Evolutionary conservation across 1,284 basidiomycete species (phyloP).

Genomic region (Xerocomus nothofagi): DNA sequence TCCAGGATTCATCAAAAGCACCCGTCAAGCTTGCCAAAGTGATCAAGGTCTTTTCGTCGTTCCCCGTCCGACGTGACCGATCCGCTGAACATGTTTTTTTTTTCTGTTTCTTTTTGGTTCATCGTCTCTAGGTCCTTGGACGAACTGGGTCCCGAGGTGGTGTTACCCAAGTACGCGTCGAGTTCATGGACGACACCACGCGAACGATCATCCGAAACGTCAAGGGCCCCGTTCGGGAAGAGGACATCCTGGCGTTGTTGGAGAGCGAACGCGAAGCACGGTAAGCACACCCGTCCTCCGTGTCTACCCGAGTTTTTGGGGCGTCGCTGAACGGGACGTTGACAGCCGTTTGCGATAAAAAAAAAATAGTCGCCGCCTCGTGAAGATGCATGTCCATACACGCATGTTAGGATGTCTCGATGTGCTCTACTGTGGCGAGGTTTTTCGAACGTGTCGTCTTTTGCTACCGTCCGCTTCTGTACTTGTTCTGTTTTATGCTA

Average conservation of each 20-base stretch:
- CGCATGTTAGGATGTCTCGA: too few relatives aligned
- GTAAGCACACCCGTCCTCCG: constrained; percentile 49
- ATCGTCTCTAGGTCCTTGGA: constrained; percentile 82
- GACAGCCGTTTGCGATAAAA: constrained; percentile 23
- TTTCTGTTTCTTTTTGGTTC: neutral
- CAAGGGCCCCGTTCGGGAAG: constrained; percentile 95
- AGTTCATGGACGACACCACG: constrained; percentile 98
- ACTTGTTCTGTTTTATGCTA: constrained; percentile 2
- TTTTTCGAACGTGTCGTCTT: neutral
- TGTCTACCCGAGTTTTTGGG: neutral
- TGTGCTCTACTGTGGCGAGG: neutral
- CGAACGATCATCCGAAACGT: constrained; percentile 99
- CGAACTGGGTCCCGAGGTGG: constrained; percentile 99
- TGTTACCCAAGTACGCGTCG: constrained; percentile 99
- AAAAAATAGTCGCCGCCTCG: neutral
- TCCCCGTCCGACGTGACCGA: neutral
- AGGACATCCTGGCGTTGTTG: constrained; percentile 96
- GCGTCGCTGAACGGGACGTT: neutral
- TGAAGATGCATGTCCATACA: too few relatives aligned
- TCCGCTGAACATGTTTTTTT: constrained; percentile 1
- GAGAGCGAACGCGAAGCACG: constrained; percentile 99
- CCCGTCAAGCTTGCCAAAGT: constrained; percentile 96
- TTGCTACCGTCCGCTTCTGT: constrained; percentile 7
- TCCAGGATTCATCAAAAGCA: constrained; percentile 80
- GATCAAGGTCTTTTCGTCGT: constrained; percentile 69